Base-by-base conservation (phyloP, 352 stramenopile genomes). In the Phytophthora europaea region DNA sequence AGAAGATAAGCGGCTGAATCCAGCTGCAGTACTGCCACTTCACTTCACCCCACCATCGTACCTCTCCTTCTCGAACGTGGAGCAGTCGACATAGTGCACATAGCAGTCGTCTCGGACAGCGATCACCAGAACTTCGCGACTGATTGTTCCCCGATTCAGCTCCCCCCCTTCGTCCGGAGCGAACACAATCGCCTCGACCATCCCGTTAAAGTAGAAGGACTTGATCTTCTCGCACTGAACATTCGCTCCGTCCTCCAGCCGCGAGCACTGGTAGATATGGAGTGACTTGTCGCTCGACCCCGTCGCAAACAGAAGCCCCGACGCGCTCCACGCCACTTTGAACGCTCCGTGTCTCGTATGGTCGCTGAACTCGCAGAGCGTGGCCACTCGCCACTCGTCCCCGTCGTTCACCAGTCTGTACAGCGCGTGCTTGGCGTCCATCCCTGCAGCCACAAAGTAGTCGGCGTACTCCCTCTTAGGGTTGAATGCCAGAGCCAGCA, bases 131-230 rank as follows among this genome's bases (percentile, higher is more conserved):
- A 90, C 16, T 40, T 94, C 87, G 20, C 74, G 50, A 28, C 6
- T 34, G 12, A 10, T 72, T 15, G n/a, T 58, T 23, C 22, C 47
- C 15, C 5, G 22, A n/a, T 59, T 28, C 18, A 31, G 4, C 28
- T 31, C 28, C 28, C 28, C 28, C 28, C 28, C 8, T 4, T 31
- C 4, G 4, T 31, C 28, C 12, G 87, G 86, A 9, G 90, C 71
- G 51, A 95, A 94, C 51, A 70, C 70, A 10, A 94, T 71, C 1
- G 87, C 85, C 56, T 94, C 85, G 31, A 94, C 81, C 13, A 84
- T 89, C 34, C 88, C 88, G 62, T 96, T 96, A 62, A 96, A 96
- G 75, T 92, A 96, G 65, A 91, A 95, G 48, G 87, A 94, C 73
- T 89, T 90, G 67, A 92, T 80, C 61, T 94, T 93, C 61, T 83